Evolutionary conservation across 805 yeast species (phyloP).

Genomic region (Spathaspora passalidarum): DNA sequence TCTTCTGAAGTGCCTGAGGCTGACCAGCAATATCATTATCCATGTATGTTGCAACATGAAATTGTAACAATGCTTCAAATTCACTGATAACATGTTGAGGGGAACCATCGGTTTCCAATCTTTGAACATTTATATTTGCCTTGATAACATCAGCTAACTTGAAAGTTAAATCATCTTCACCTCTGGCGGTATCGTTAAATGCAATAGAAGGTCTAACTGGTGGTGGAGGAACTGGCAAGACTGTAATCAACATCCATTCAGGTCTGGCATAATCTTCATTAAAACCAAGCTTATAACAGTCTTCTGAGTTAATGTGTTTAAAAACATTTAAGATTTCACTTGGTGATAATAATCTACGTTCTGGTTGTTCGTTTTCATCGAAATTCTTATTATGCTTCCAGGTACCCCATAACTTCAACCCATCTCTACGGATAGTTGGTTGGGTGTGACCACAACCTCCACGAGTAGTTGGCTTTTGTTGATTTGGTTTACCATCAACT

Average conservation of each 20-base stretch:
- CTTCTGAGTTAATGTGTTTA: conserved; percentile 85
- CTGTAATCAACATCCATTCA: conserved; percentile 96
- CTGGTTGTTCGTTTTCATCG: conserved; percentile 88
- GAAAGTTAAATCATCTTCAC: conserved; percentile 98
- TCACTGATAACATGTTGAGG: conserved; percentile 98
- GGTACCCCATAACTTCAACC: conserved; percentile 94
- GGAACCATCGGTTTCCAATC: conserved; percentile 96
- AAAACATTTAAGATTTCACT: conserved; percentile 88
- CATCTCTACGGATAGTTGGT: conserved; percentile 94
- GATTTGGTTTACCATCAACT: conserved; percentile 32
- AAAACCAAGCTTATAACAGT: conserved; percentile 79
- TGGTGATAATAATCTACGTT: conserved; percentile 83
- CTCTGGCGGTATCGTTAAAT: conserved; percentile 95
- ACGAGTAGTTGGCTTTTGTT: conserved; percentile 34
- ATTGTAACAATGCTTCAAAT: conserved; percentile 91
- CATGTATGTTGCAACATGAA: conserved; percentile 99
- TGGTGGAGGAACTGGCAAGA: conserved; percentile 99
- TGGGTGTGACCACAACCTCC: conserved; percentile 99
- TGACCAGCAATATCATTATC: conserved; percentile 99
- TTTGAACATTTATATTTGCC: conserved; percentile 96
- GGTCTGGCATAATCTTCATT: conserved; percentile 97
- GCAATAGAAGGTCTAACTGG: conserved; percentile 99
- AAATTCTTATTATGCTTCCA: conserved; percentile 87
- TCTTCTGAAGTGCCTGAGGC: conserved; percentile 97
- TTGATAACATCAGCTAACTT: conserved; percentile 94